Conservation (phyloP, 257 asterid species). For the Primulina eburnea region DNA sequence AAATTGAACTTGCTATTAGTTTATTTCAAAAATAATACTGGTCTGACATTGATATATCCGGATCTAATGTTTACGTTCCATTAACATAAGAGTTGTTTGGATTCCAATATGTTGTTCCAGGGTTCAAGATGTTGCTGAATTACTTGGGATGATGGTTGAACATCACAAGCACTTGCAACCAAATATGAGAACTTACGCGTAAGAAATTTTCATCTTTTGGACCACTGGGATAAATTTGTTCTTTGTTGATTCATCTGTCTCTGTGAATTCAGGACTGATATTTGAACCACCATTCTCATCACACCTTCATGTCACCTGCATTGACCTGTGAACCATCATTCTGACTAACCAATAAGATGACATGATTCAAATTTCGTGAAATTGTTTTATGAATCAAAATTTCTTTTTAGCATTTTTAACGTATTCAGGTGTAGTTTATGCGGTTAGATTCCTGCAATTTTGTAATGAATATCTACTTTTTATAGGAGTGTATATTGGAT, state of each 20-base stretch:
- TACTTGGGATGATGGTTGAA: constrained; percentile 99
- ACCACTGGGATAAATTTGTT: constrained; percentile 28
- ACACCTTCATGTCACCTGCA: constrained; percentile 10
- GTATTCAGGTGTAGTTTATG: constrained; percentile 9
- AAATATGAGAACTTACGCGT: constrained; percentile 96
- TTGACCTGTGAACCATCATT: too few relatives aligned
- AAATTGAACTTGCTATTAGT: neutral
- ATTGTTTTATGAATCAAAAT: neutral
- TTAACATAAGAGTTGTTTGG: constrained; percentile 23
- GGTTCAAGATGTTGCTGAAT: constrained; percentile 99
- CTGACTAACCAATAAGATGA: constrained; percentile 11
- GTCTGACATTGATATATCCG: neutral
- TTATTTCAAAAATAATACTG: neutral
- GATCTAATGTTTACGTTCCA: constrained; percentile 18
- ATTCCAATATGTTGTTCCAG: constrained; percentile 39
- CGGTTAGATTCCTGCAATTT: neutral
- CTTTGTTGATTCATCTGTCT: constrained; percentile 15
- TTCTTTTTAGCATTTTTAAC: neutral
- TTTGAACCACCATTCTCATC: constrained; percentile 13
- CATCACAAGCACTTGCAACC: constrained; percentile 93
- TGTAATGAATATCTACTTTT: neutral
- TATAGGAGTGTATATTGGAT: neutral
- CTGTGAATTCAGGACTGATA: constrained; percentile 18
- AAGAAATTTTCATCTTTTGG: constrained; percentile 47
- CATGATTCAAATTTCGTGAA: neutral